Percentiles rank a stretch among this genome's conserved stretches.
phyloP scores from a whole-genome alignment of 2,329 filamentous ascomycete species.

The Daldinia sp. region DNA sequence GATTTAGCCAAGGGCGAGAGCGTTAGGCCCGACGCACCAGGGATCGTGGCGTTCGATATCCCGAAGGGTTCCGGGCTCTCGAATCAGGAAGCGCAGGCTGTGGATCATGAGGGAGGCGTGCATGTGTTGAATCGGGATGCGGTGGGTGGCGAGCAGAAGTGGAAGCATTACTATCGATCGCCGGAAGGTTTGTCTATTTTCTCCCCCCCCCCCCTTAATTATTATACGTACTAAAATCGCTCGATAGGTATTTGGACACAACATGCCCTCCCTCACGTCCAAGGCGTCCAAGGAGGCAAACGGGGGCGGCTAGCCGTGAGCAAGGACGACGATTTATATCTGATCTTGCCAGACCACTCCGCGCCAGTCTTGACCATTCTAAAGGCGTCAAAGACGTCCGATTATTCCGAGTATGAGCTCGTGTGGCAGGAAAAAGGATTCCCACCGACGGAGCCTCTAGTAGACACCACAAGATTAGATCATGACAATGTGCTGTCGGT shows the following conservation, averaged over 20 bases:
- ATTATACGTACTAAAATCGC: background rate
- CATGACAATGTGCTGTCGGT: constrained; percentile 50
- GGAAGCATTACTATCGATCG: constrained; percentile 53
- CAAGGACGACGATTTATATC: constrained; percentile 48
- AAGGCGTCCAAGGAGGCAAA: constrained; percentile 45
- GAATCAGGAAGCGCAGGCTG: constrained; percentile 60
- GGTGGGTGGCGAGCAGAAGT: constrained; percentile 42
- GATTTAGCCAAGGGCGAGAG: constrained; percentile 48
- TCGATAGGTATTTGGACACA: constrained; percentile 47
- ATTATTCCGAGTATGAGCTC: constrained; percentile 47
- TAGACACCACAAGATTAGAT: constrained; percentile 50
- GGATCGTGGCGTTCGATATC: constrained; percentile 56
- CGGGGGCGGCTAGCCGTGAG: constrained; percentile 50
- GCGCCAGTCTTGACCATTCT: constrained; percentile 45
- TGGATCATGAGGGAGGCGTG: constrained; percentile 55
- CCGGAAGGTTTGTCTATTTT: constrained; percentile 43
- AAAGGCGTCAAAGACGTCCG: constrained; percentile 41
- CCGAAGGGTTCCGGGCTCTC: constrained; percentile 56
- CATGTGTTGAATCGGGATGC: constrained; percentile 59
- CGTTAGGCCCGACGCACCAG: constrained; percentile 51
- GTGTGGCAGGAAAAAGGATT: constrained; percentile 49
- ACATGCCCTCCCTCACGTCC: constrained; percentile 45
- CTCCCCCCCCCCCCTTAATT: background rate
- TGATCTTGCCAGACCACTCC: constrained; percentile 49
- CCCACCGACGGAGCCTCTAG: constrained; percentile 51